Evolutionary conservation across 805 yeast genomes (phyloP).

Genomic region (Dipodascus albidus): DNA sequence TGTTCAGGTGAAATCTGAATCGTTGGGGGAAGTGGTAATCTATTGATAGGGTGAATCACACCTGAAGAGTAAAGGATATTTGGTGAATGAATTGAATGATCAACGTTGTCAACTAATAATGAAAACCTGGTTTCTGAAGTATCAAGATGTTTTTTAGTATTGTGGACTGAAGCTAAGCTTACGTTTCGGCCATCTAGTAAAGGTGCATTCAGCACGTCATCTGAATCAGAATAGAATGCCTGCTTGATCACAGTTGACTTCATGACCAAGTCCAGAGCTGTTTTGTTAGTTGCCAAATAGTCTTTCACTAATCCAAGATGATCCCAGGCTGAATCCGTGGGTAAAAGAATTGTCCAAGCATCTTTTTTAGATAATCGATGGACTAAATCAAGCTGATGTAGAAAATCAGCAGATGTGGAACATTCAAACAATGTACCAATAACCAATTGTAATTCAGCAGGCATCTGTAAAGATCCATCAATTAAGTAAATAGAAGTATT

Average conservation of each 20-base stretch:
- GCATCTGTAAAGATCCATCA: slow-evolving; percentile 49
- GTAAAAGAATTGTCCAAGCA: slow-evolving; percentile 71
- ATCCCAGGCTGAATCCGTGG: slow-evolving; percentile 68
- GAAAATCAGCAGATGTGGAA: slow-evolving; percentile 48
- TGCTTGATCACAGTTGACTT: slow-evolving; percentile 50
- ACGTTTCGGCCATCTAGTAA: slow-evolving; percentile 8
- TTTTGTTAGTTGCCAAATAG: slow-evolving; percentile 42
- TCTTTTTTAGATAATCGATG: slow-evolving; percentile 39
- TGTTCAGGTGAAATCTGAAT: slow-evolving; percentile 44
- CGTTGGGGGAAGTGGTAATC: slow-evolving; percentile 44
- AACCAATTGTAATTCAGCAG: slow-evolving; percentile 51
- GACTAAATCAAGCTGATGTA: slow-evolving; percentile 41
- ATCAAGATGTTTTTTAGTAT: slow-evolving; percentile 8
- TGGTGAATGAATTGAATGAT: slow-evolving; percentile 25
- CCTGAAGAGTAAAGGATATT: slow-evolving; percentile 78
- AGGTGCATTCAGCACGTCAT: slow-evolving; percentile 14
- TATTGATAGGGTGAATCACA: slow-evolving; percentile 60
- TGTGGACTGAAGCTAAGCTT: slow-evolving; percentile 8
- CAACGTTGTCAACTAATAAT: slow-evolving; percentile 1
- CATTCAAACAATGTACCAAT: slow-evolving; percentile 55
- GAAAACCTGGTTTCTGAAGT: slow-evolving; percentile 7
- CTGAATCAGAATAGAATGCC: slow-evolving; percentile 55
- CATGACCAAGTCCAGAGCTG: slow-evolving; percentile 41
- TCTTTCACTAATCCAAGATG: slow-evolving; percentile 45
- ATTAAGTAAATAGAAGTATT: slow-evolving; percentile 57